Evolutionary conservation across 306 rosid species (phyloP), one percentile per base, ranked within the genome.

Genomic region (Corylus americana): DNA sequence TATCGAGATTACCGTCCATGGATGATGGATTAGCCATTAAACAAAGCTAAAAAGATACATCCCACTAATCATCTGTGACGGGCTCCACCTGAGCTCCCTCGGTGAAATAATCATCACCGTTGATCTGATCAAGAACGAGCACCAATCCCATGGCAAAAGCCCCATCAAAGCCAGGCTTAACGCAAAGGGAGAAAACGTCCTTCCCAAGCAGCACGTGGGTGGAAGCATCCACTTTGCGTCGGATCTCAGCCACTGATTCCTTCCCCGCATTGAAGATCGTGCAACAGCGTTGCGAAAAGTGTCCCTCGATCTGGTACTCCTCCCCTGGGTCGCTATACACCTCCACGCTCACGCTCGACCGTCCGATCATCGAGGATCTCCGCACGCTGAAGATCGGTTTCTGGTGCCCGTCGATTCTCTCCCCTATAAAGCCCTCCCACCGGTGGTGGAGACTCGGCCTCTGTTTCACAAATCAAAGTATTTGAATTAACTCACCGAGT

Each of bases 351-450:
- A 92, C 54, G 67, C 73, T 85, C 7, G 98, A 85, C 86, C 96
- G 89, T 79, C 96, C 98, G 76, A 95, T 92, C 16, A 95, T 92
- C 11, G 98, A 91, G 1, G 98, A 92, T 37, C 98, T 81, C 76
- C 87, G 86, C 49, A 92, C 92, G 75, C 90, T 91, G 90, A 95
- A 95, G 70, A 90, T 50, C 20, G 98, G 91, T 47, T 89, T 92
- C 62, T 22, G 22, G 22, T 87, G 93, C 4, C 98, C 94, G 17
- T 95, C 92, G 42, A 29, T 74, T 81, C 96, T 87, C 83, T 95
- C 98, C 55, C 98, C 98, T 22, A 57, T 49, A 80, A 68, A 92
- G 11, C 98, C 98, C 82, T 95, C 98, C 98, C 98, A 95, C 66
- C 98, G 85, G 29, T 92, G 92, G 82, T 92, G 98, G 75, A 92